Evolutionary conservation across 2,329 filamentous ascomycete genomes (phyloP), one percentile per base, ranked within the genome.

Genomic region (Pseudogymnoascus sp.): DNA sequence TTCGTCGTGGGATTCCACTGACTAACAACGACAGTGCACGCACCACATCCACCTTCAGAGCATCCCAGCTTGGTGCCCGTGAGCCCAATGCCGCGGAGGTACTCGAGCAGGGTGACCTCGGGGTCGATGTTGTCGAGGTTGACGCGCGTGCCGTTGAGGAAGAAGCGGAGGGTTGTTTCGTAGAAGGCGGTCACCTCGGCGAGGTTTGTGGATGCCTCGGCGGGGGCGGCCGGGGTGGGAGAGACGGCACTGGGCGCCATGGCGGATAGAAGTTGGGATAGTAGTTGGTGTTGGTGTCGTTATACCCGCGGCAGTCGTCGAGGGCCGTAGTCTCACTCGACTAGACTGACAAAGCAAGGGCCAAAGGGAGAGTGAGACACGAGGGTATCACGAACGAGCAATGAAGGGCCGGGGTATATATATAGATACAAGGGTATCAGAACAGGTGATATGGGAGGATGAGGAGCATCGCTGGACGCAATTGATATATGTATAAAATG

Each of bases 61-160:
- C 95, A 99, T 59, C 95, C 95, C 76, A 97, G 82, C 76, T 99
- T 99, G 11, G 95, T 97, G 13, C 95, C 95, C 4, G 93, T 97
- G 69, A 97, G 79, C 0, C 95, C 95, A 73, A 97, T 90, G 19
- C 93, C 93, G 67, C 95, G 84, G 40, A 99, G 82, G 71, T 97
- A 99, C 75, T 97, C 93, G 6, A 99, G 80, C 33, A 99, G 81
- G 0, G 95, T 99, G 59, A 93, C 82, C 74, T 97, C 93, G 0
- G 95, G 95, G 72, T 97, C 93, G 62, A 95, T 86, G 11, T 90
- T 84, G 69, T 97, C 93, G 15, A 99, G 79, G 1, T 88, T 84
- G 15, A 97, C 89, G 68, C 87, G 90, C 2, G 93, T 96, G 67
- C 95, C 95, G 74, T 99, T 99, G 61, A 99, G 85, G 74, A 92